Conservation (phyloP, 2,329 filamentous ascomycete species). For the Pyrenochaeta sp. region DNA sequence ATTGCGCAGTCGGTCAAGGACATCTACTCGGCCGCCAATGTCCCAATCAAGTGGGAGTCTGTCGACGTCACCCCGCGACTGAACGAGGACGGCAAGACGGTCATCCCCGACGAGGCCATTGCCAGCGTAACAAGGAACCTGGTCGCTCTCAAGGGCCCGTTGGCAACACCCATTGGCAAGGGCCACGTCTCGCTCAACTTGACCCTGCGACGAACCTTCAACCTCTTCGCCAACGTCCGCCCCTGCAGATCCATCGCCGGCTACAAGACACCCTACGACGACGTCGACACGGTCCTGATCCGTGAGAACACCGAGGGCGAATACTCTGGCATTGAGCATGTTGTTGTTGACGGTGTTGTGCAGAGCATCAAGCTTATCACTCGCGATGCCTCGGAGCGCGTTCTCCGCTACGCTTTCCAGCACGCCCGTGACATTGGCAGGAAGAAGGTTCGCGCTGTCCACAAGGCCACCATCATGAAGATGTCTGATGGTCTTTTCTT, state of each 20-base stretch:
- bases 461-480: conserved; percentile 99
- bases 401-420: conserved; percentile 97
- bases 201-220: conserved; percentile 97
- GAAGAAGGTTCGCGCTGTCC: conserved; percentile 95
- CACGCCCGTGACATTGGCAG: conserved; percentile 92
- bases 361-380: conserved; percentile 99
- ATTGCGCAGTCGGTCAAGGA: conserved; percentile 98
- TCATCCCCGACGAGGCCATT: conserved; percentile 92
- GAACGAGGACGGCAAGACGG: conserved; percentile 94
- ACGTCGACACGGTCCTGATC: conserved; percentile 96
- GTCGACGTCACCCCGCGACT: conserved; percentile 94
- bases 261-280: conserved; percentile 98
- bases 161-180: conserved; percentile 98
- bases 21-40: conserved; percentile 95
- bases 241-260: conserved; percentile 96
- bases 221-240: conserved; percentile 98
- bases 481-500: conserved; percentile 99
- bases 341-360: conserved; percentile 96
- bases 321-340: conserved; percentile 99
- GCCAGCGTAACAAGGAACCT: conserved; percentile 94
- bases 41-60: conserved; percentile 96
- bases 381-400: conserved; percentile 89
- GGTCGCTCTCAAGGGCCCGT: conserved; percentile 96
- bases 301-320: conserved; percentile 99
- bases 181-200: conserved; percentile 99